These are phyloP conservation scores for Sarcocystis neurona DNA, from an alignment of 169 alveolate genomes.

Conservation along the genomic window DNA sequence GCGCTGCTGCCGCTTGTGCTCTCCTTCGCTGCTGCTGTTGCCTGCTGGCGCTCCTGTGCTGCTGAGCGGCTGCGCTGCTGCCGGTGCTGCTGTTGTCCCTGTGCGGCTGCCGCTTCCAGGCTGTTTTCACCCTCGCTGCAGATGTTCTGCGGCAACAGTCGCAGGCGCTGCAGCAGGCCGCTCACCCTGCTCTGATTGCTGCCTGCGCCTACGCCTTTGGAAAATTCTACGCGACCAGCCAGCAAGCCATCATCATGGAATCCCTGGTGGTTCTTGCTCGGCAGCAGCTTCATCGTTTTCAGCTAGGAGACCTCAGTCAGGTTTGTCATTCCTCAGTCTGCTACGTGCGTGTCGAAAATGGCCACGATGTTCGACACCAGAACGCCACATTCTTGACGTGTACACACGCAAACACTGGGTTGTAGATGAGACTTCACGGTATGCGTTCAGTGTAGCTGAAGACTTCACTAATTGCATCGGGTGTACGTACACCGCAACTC, in stretches of 20 bases:
- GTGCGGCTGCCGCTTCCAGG: not conserved
- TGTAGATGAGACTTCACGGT: too few relatives aligned
- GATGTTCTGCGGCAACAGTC: slow-evolving; percentile 2
- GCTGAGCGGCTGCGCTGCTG: not conserved
- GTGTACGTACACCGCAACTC: too few relatives aligned
- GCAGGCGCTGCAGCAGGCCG: not conserved
- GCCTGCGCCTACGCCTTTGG: slow-evolving; percentile 14
- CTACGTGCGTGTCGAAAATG: not conserved
- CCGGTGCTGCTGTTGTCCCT: not conserved
- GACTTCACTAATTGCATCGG: too few relatives aligned
- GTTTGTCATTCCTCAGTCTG: not conserved
- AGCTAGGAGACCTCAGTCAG: slow-evolving; percentile 18
- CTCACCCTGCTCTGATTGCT: not conserved
- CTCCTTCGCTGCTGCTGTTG: too few relatives aligned
- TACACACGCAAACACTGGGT: too few relatives aligned
- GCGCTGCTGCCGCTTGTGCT: too few relatives aligned
- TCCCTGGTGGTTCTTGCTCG: not conserved
- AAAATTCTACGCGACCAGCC: not conserved
- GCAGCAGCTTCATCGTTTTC: slow-evolving; percentile 12
- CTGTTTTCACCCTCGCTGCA: not conserved
- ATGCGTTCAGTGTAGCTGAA: too few relatives aligned
- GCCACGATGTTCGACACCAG: too few relatives aligned
- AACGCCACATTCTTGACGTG: too few relatives aligned
- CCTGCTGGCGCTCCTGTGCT: not conserved
- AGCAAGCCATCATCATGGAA: not conserved